These are phyloP conservation scores for Ogataea parapolymorpha DNA, from an alignment of 805 yeast species.

Conservation along the genomic window DNA sequence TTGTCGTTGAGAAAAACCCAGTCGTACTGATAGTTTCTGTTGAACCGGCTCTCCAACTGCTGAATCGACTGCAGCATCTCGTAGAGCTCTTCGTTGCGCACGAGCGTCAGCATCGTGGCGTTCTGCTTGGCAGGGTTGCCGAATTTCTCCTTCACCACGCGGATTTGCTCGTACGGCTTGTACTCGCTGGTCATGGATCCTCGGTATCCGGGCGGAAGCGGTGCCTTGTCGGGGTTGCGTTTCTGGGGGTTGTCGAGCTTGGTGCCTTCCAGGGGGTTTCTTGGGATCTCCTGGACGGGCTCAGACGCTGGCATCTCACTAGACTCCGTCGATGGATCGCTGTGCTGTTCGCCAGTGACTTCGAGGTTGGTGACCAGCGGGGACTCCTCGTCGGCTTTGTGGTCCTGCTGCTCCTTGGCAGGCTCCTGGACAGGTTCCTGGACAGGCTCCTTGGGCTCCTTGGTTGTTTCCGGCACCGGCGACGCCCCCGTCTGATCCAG, in stretches of 20 bases:
- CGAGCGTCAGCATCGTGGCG: conserved; percentile 57
- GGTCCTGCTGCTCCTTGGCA: neutral
- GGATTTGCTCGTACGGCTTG: conserved; percentile 24
- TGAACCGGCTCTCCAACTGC: conserved; percentile 40
- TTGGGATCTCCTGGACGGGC: conserved; percentile 4
- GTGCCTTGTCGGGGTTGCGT: conserved; percentile 22
- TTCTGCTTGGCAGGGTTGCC: conserved; percentile 36
- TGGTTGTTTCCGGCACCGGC: neutral
- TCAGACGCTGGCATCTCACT: neutral
- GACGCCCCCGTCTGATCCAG: too few species aligned
- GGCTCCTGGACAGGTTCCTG: neutral
- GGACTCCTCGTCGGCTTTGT: neutral
- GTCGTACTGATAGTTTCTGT: conserved; percentile 37
- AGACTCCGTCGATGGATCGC: neutral
- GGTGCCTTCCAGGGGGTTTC: conserved; percentile 16
- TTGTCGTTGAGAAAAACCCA: conserved; percentile 50
- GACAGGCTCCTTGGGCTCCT: neutral
- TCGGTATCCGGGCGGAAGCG: conserved; percentile 20
- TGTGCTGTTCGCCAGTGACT: neutral
- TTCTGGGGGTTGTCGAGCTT: conserved; percentile 19
- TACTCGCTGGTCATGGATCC: conserved; percentile 23
- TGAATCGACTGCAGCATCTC: conserved; percentile 41
- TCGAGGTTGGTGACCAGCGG: neutral
- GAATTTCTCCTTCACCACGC: conserved; percentile 15
- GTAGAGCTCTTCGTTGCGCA: conserved; percentile 40